Conservation (phyloP, 2,329 filamentous ascomycete species). For the Fusarium sterilihyphosum region DNA sequence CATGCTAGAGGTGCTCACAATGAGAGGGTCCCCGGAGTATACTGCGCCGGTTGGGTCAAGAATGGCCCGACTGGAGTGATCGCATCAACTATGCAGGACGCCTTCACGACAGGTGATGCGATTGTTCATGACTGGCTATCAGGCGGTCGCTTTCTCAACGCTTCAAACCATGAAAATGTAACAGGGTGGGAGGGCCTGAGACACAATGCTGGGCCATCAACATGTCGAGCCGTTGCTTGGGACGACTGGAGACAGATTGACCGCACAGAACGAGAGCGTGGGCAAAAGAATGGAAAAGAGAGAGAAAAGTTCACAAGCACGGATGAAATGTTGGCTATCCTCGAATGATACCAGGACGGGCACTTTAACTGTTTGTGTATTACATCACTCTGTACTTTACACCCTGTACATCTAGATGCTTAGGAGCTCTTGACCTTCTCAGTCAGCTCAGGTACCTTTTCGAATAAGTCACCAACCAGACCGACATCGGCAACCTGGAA, state of each 20-base stretch:
- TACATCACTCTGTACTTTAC: slow-evolving; percentile 35
- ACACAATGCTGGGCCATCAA: slow-evolving; percentile 62
- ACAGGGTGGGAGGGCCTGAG: slow-evolving; percentile 82
- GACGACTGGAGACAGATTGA: slow-evolving; percentile 87
- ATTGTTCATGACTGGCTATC: slow-evolving; percentile 80
- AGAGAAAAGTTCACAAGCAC: slow-evolving; percentile 75
- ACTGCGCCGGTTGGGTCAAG: slow-evolving; percentile 97
- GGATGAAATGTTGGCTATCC: slow-evolving; percentile 65
- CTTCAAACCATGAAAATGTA: not conserved
- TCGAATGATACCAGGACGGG: slow-evolving; percentile 48
- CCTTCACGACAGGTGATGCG: slow-evolving; percentile 87
- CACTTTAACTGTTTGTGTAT: slow-evolving; percentile 44
- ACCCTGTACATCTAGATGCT: slow-evolving; percentile 36
- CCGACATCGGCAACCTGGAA: slow-evolving; percentile 98
- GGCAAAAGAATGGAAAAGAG: slow-evolving; percentile 75
- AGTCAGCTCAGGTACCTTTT: slow-evolving; percentile 94
- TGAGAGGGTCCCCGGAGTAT: slow-evolving; percentile 73
- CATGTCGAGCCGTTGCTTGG: slow-evolving; percentile 78
- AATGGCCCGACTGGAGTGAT: slow-evolving; percentile 94
- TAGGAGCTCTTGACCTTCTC: slow-evolving; percentile 82
- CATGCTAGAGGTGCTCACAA: slow-evolving; percentile 46
- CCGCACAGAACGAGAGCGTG: slow-evolving; percentile 74
- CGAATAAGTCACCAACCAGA: slow-evolving; percentile 93
- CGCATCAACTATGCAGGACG: slow-evolving; percentile 94
- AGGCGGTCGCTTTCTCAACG: slow-evolving; percentile 52